Percentiles rank a stretch among this genome's conserved stretches.
phyloP scores from a whole-genome alignment of 805 yeast species.

The Pichia cabralensis region DNA sequence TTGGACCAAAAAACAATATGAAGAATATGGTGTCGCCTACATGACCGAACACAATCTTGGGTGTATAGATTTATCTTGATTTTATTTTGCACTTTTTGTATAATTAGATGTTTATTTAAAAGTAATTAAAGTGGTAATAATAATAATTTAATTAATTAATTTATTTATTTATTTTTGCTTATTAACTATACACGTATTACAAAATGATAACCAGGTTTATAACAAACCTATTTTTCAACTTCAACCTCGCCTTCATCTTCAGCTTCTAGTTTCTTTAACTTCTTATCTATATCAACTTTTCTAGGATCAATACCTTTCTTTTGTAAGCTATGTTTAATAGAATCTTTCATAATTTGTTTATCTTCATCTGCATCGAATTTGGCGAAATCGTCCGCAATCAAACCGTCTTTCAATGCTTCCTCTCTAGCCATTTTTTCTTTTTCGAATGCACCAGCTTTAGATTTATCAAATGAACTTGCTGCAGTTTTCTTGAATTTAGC shows the following conservation, averaged over 20 bases:
- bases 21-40: slow-evolving; percentile 84
- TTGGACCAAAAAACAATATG: slow-evolving; percentile 58
- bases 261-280: slow-evolving; percentile 11
- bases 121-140: too few relatives aligned
- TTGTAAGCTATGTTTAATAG: slow-evolving; percentile 54
- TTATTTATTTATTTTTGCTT: too few relatives aligned
- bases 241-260: background rate
- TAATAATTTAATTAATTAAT: too few relatives aligned
- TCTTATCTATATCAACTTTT: slow-evolving; percentile 23
- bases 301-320: slow-evolving; percentile 69
- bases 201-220: too few relatives aligned
- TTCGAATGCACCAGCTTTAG: slow-evolving; percentile 82
- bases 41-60: slow-evolving; percentile 81
- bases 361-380: slow-evolving; percentile 71
- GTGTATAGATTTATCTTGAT: slow-evolving; percentile 15
- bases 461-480: slow-evolving; percentile 72
- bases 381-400: slow-evolving; percentile 81
- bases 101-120: too few relatives aligned
- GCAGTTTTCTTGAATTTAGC: slow-evolving; percentile 93
- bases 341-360: slow-evolving; percentile 55
- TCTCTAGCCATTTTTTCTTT: slow-evolving; percentile 75
- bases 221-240: background rate
- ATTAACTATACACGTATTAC: too few relatives aligned
- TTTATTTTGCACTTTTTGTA: too few relatives aligned
- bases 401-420: slow-evolving; percentile 67